phyloP scores from a whole-genome alignment of 2,329 filamentous ascomycete species.

The Uncinocarpus reesii region DNA sequence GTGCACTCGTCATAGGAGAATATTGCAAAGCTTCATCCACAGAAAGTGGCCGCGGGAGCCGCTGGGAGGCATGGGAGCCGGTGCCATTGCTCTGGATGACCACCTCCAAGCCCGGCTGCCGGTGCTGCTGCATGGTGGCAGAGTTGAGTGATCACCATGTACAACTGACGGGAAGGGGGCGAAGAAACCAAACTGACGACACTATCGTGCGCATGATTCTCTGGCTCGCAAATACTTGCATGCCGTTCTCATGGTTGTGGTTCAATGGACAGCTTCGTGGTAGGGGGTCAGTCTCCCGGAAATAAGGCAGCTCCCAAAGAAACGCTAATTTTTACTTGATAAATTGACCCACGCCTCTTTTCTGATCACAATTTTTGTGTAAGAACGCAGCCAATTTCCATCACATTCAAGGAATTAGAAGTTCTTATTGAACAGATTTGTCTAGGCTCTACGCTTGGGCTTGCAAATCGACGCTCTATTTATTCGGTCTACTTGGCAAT shows the following conservation, averaged over 20 bases:
- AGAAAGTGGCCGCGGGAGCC: constrained; percentile 30
- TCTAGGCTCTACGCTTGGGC: neutral
- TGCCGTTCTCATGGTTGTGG: neutral
- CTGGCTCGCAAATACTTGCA: neutral
- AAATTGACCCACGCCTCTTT: no score
- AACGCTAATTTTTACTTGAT: neutral
- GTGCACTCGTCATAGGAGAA: constrained; percentile 42
- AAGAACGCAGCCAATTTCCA: no score
- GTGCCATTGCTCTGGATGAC: constrained; percentile 30
- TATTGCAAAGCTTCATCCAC: constrained; percentile 41
- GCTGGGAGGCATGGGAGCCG: constrained; percentile 21
- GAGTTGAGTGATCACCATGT: constrained; percentile 1
- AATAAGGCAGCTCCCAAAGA: constrained; percentile 3
- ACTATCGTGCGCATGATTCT: neutral
- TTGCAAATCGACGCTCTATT: neutral
- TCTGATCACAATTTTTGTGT: neutral
- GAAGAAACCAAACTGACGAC: neutral
- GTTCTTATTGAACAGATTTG: neutral
- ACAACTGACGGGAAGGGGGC: neutral
- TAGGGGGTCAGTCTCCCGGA: neutral
- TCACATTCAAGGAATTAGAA: no score
- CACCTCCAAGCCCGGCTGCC: constrained; percentile 34
- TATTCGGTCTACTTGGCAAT: constrained; percentile 12
- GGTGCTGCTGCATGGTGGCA: constrained; percentile 33
- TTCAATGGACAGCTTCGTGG: neutral